Percentiles rank a stretch among this genome's conserved stretches.
Conservation (phyloP, 495 filamentous ascomycete genomes). For the Podospora tetraspora region DNA sequence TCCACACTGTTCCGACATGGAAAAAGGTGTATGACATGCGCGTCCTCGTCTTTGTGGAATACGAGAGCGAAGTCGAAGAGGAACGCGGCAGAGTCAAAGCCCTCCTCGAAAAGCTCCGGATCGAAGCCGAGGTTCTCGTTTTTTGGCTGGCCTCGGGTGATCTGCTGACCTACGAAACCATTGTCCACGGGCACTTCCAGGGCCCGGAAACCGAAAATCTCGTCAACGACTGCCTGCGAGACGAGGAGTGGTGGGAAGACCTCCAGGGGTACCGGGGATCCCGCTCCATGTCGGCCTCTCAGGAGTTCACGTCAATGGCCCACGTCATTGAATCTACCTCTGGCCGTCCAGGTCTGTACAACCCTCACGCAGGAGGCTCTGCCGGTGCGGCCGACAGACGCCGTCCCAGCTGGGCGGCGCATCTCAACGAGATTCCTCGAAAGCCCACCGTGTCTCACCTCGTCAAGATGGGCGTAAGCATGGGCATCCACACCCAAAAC, state of each 20-base stretch:
- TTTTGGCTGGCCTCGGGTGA: slow-evolving; percentile 76
- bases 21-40: slow-evolving; percentile 69
- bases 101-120: slow-evolving; percentile 73
- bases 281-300: slow-evolving; percentile 47
- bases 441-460: slow-evolving; percentile 62
- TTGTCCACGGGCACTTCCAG: slow-evolving; percentile 59
- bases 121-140: slow-evolving; percentile 71
- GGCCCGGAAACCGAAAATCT: slow-evolving; percentile 43
- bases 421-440: slow-evolving; percentile 38
- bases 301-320: slow-evolving; percentile 30
- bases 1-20: slow-evolving; percentile 79
- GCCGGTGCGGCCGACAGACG: slow-evolving; percentile 25
- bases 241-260: slow-evolving; percentile 81
- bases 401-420: slow-evolving; percentile 31
- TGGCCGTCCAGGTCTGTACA: slow-evolving; percentile 30
- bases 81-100: slow-evolving; percentile 68
- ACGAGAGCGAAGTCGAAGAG: slow-evolving; percentile 77
- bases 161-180: slow-evolving; percentile 67
- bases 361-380: slow-evolving; percentile 19
- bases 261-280: slow-evolving; percentile 56
- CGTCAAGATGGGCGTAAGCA: slow-evolving; percentile 52
- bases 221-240: slow-evolving; percentile 56
- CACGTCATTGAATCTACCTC: slow-evolving; percentile 32
- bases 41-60: slow-evolving; percentile 82
- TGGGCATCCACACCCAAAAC: slow-evolving; percentile 75